phyloP scores from a whole-genome alignment of 805 yeast genomes.

The Cyberlindnera misumaiensis region DNA sequence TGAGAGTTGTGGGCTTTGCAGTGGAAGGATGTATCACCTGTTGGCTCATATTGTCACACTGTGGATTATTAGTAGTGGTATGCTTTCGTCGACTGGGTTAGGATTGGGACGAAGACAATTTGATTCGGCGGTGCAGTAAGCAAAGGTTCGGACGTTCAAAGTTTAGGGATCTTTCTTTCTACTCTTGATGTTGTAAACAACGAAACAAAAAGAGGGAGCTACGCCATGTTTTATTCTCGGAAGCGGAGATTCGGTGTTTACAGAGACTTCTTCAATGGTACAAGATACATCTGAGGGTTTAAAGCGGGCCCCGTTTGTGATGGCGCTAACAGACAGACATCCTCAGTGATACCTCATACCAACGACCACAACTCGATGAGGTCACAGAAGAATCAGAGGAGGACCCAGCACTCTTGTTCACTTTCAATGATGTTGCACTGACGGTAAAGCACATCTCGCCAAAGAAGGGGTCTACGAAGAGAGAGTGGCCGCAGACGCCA shows the following conservation, averaged over 20 bases:
- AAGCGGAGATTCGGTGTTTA: constrained; percentile 19
- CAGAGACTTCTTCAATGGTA: constrained; percentile 20
- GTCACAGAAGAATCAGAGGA: constrained; percentile 1
- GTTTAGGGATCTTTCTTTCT: too few species aligned
- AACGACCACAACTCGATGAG: not conserved
- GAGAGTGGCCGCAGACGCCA: not conserved
- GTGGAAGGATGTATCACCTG: constrained; percentile 21
- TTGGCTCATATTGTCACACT: constrained; percentile 9
- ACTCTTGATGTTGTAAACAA: too few species aligned
- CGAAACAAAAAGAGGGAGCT: too few species aligned
- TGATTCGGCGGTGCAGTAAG: too few species aligned
- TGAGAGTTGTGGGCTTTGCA: constrained; percentile 12
- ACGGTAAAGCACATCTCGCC: constrained; percentile 12
- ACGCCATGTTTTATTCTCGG: constrained; percentile 12
- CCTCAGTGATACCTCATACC: not conserved
- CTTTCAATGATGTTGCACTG: constrained; percentile 9
- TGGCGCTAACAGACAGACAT: not conserved
- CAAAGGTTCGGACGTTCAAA: too few species aligned
- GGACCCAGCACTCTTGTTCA: constrained; percentile 10
- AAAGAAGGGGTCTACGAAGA: constrained; percentile 1
- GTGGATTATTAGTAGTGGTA: too few species aligned
- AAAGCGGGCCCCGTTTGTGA: not conserved
- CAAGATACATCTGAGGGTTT: not conserved
- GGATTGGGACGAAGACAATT: too few species aligned
- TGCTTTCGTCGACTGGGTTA: too few species aligned